Conservation (phyloP, 2,329 filamentous ascomycete species). For the Colletotrichum liaoningense region DNA sequence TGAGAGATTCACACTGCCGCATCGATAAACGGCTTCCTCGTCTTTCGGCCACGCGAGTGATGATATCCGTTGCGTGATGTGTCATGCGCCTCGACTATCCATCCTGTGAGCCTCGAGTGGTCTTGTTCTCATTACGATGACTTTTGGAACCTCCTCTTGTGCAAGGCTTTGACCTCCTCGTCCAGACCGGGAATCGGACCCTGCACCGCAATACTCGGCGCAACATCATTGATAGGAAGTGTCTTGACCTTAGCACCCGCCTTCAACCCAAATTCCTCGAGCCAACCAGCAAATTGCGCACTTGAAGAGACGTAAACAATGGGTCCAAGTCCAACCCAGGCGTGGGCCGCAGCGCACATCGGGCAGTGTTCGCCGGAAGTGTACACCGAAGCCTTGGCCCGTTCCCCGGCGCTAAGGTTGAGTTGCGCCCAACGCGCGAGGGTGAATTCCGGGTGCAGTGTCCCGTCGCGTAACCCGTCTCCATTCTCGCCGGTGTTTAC, state of each 20-base stretch:
- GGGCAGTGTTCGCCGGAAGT: constrained; percentile 52
- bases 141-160: constrained; percentile 26
- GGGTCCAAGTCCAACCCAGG: constrained; percentile 47
- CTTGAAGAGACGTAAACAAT: constrained; percentile 49
- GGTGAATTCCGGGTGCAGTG: constrained; percentile 50
- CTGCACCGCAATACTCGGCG: constrained; percentile 41
- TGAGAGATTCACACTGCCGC: background rate
- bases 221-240: constrained; percentile 44
- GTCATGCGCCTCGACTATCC: too few relatives aligned
- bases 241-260: constrained; percentile 36
- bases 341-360: constrained; percentile 51
- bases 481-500: constrained; percentile 42
- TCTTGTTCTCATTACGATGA: background rate
- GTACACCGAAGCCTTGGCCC: constrained; percentile 50
- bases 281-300: constrained; percentile 43
- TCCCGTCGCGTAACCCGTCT: constrained; percentile 44
- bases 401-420: constrained; percentile 48
- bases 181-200: constrained; percentile 45
- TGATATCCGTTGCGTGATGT: too few relatives aligned
- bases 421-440: constrained; percentile 51
- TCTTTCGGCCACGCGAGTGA: too few relatives aligned
- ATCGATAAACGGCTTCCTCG: too few relatives aligned
- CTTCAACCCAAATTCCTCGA: constrained; percentile 41
- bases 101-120: too few relatives aligned
- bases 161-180: constrained; percentile 44